Conservation (phyloP, 1,284 basidiomycete genomes). For the Leccinum fallax region DNA sequence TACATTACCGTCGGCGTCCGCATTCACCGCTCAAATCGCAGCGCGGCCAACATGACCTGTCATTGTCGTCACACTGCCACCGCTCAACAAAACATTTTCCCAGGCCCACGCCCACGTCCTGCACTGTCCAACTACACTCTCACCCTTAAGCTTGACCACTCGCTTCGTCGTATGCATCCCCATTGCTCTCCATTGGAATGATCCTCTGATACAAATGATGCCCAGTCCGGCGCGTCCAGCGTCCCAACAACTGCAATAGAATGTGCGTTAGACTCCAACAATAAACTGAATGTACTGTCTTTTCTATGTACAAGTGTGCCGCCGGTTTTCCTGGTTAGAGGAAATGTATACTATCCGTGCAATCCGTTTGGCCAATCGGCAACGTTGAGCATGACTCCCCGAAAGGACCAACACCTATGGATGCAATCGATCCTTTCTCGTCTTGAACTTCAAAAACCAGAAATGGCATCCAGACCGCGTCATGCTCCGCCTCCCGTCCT, state of each 20-base stretch:
- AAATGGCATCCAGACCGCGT: conserved; percentile 60
- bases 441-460: conserved; percentile 52
- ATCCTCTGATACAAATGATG: conserved; percentile 67
- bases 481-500: conserved; percentile 55
- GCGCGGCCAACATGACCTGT: conserved; percentile 26
- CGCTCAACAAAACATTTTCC: conserved; percentile 47
- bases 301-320: conserved; percentile 67
- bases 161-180: conserved; percentile 67
- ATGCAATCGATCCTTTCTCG: conserved; percentile 34
- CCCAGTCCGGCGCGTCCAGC: conserved; percentile 67
- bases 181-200: conserved; percentile 64
- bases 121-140: conserved; percentile 39
- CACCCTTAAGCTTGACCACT: conserved; percentile 36
- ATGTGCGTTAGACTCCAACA: conserved; percentile 4
- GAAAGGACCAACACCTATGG: conserved; percentile 34
- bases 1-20: not conserved
- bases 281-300: conserved; percentile 51
- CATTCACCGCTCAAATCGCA: conserved; percentile 19
- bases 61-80: conserved; percentile 10
- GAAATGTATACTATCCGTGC: conserved; percentile 57
- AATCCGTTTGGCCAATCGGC: conserved; percentile 40
- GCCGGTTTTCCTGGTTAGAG: conserved; percentile 63
- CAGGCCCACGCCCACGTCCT: conserved; percentile 36
- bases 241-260: conserved; percentile 62
- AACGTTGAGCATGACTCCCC: not conserved